These are phyloP conservation scores for Melaleuca alternifolia DNA, from an alignment of 345 rosid genomes.

Conservation along the genomic window DNA sequence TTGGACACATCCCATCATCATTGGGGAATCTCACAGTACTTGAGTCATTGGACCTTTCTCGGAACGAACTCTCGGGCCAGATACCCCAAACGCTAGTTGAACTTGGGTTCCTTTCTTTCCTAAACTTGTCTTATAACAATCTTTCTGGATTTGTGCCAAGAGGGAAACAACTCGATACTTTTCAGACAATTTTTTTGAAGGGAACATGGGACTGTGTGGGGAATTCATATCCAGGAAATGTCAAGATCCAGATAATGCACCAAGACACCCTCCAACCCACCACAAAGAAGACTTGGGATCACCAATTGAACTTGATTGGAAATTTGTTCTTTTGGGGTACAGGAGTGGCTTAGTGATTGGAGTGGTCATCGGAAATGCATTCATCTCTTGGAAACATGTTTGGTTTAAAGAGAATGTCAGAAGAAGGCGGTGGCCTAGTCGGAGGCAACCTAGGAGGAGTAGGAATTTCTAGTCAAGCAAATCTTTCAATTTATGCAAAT, in stretches of 20 bases:
- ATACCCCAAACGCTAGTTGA: slow-evolving; percentile 8
- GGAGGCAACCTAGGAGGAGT: neutral
- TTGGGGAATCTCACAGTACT: neutral
- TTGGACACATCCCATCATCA: neutral
- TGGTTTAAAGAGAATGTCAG: neutral
- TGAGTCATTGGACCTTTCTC: slow-evolving; percentile 15
- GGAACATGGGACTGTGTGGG: slow-evolving; percentile 13
- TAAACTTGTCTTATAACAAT: slow-evolving; percentile 10
- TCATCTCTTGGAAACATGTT: neutral
- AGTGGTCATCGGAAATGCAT: neutral
- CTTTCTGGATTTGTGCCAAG: slow-evolving; percentile 9
- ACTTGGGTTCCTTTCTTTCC: slow-evolving; percentile 1
- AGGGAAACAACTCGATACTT: slow-evolving; percentile 9
- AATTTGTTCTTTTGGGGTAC: slow-evolving; percentile 2
- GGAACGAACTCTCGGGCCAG: neutral
- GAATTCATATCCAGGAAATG: slow-evolving; percentile 4
- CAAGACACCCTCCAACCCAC: neutral
- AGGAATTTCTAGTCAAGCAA: neutral
- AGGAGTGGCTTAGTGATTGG: slow-evolving; percentile 10
- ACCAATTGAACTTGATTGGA: slow-evolving; percentile 1
- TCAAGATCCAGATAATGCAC: neutral
- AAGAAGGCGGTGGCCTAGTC: neutral
- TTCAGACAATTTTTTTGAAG: neutral
- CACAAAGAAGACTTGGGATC: neutral
- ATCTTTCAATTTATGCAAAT: too few species aligned